These are phyloP conservation scores for Penicillium olsonii DNA, from an alignment of 2,329 filamentous ascomycete genomes.

Conservation along the genomic window DNA sequence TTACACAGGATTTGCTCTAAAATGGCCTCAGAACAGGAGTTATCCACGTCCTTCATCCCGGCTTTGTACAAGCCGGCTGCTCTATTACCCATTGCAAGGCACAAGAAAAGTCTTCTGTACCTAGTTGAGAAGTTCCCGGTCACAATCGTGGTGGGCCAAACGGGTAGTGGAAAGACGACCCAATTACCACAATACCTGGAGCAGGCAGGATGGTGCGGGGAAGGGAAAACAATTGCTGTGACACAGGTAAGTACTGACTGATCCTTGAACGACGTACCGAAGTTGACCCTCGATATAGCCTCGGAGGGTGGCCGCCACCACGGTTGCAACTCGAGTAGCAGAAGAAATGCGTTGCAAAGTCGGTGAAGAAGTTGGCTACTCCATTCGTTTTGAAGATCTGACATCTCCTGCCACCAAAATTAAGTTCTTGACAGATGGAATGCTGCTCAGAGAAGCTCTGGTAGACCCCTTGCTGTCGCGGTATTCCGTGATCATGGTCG, in stretches of 20 bases:
- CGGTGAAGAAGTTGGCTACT: constrained; percentile 90
- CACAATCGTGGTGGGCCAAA: constrained; percentile 89
- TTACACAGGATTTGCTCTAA: constrained; percentile 4
- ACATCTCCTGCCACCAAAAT: constrained; percentile 83
- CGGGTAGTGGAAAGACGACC: constrained; percentile 92
- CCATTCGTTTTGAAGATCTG: constrained; percentile 87
- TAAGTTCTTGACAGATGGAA: constrained; percentile 93
- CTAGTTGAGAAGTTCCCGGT: constrained; percentile 81
- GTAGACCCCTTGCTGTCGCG: constrained; percentile 87
- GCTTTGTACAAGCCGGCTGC: constrained; percentile 82
- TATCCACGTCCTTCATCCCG: constrained; percentile 63
- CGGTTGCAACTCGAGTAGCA: constrained; percentile 83
- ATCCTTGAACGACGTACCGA: not conserved
- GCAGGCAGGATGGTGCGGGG: constrained; percentile 81
- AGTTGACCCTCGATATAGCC: constrained; percentile 59
- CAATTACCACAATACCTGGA: constrained; percentile 92
- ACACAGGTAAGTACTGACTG: constrained; percentile 73
- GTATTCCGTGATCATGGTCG: constrained; percentile 96
- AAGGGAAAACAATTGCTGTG: constrained; percentile 80
- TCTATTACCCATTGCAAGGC: constrained; percentile 82
- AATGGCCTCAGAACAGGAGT: constrained; percentile 48
- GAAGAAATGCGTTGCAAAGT: constrained; percentile 84
- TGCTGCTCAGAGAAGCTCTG: constrained; percentile 86
- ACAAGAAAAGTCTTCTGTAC: constrained; percentile 78
- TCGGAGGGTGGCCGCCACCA: constrained; percentile 84